Percentiles rank a stretch among this genome's conserved stretches.
These are phyloP conservation scores for Candida berthetii DNA, from an alignment of 805 yeast genomes.

Conservation along the genomic window DNA sequence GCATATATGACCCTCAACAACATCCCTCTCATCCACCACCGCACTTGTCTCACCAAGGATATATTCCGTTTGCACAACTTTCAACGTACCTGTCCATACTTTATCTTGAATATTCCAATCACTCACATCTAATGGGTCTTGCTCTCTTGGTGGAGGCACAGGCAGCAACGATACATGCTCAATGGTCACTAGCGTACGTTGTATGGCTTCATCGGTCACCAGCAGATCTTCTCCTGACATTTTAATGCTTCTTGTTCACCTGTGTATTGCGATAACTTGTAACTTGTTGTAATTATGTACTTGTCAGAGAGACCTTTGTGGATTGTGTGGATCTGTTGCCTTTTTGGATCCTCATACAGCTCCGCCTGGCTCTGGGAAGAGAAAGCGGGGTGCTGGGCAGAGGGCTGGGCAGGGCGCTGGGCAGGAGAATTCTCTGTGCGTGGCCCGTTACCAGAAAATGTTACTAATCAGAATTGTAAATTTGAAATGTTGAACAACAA, in stretches of 20 bases:
- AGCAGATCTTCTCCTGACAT: neutral
- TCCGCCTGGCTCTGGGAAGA: too few relatives aligned
- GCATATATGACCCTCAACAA: too few relatives aligned
- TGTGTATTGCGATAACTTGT: neutral
- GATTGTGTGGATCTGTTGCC: too few relatives aligned
- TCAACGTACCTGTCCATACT: conserved; percentile 28
- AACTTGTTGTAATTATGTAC: neutral
- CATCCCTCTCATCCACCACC: too few relatives aligned
- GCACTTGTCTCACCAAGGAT: neutral
- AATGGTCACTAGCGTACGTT: neutral
- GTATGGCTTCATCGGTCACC: neutral
- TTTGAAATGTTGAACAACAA: too few relatives aligned
- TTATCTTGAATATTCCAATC: conserved; percentile 26
- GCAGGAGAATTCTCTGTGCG: too few relatives aligned
- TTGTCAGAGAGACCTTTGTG: too few relatives aligned
- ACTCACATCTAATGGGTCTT: conserved; percentile 6
- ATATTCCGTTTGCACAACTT: conserved; percentile 20
- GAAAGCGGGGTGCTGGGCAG: too few relatives aligned
- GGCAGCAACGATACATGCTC: conserved; percentile 7
- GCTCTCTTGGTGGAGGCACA: conserved; percentile 10
- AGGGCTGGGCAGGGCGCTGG: too few relatives aligned
- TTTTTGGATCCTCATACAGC: too few relatives aligned
- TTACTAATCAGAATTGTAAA: too few relatives aligned
- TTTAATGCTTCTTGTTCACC: neutral
- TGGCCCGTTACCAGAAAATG: too few relatives aligned